Evolutionary conservation across 1,284 basidiomycete species (phyloP).

Genomic region (Trametes hirsuta): DNA sequence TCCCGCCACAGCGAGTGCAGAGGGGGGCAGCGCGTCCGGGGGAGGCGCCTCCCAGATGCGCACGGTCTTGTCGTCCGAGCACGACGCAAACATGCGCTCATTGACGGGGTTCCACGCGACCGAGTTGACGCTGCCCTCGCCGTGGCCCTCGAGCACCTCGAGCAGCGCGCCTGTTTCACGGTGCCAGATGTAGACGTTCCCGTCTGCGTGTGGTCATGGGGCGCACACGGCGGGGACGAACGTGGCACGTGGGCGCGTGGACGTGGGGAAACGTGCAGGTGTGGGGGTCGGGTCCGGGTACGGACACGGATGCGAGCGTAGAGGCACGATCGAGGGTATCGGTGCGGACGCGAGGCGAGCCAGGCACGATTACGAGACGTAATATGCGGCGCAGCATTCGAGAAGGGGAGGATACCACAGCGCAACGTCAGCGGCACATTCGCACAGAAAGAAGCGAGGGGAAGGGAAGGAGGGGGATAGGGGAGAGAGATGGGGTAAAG

Average conservation of each 20-base stretch:
- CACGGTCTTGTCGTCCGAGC: constrained; percentile 86
- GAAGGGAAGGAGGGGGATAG: not conserved
- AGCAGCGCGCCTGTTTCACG: constrained; percentile 82
- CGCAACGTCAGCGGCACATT: too few relatives aligned
- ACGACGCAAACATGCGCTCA: constrained; percentile 90
- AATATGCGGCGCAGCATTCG: constrained; percentile 1
- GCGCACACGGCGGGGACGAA: not conserved
- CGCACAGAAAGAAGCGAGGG: not conserved
- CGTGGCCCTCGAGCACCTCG: constrained; percentile 86
- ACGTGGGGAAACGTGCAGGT: not conserved
- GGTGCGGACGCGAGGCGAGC: not conserved
- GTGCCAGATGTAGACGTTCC: constrained; percentile 95
- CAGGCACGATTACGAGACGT: not conserved
- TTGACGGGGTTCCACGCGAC: constrained; percentile 95
- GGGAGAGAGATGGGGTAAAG: not conserved
- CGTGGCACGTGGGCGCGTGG: not conserved
- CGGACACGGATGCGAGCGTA: not conserved
- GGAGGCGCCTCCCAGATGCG: constrained; percentile 80
- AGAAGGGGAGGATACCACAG: too few relatives aligned
- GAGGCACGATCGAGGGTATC: not conserved
- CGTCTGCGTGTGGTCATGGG: constrained; percentile 56
- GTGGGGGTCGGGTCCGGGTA: not conserved
- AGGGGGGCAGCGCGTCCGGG: constrained; percentile 26
- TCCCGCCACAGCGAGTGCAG: not conserved
- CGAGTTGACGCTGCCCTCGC: constrained; percentile 87